Conservation (phyloP, 2,329 filamentous ascomycete genomes). For the Emericellopsis atlantica region DNA sequence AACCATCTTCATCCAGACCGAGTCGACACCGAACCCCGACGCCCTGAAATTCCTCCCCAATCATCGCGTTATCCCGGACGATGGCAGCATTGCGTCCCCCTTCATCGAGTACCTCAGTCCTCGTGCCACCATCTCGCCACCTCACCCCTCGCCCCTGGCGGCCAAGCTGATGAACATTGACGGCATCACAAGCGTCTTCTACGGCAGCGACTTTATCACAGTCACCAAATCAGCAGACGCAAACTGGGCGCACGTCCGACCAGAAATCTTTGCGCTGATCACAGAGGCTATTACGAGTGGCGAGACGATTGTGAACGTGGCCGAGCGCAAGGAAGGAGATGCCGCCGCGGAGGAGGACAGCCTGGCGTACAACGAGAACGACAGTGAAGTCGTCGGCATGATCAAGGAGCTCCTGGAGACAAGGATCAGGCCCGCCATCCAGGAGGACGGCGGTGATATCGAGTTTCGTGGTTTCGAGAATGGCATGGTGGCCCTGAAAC, state of each 20-base stretch:
- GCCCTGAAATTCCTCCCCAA: constrained; percentile 95
- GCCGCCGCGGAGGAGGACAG: constrained; percentile 43
- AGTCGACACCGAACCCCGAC: constrained; percentile 87
- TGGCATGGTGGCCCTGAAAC: constrained; percentile 73
- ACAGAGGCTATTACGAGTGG: constrained; percentile 84
- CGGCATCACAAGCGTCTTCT: constrained; percentile 90
- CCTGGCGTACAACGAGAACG: constrained; percentile 75
- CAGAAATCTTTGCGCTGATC: constrained; percentile 89
- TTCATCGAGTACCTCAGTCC: constrained; percentile 90
- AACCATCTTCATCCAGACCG: constrained; percentile 96
- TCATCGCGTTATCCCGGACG: constrained; percentile 65
- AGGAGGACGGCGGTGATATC: constrained; percentile 96
- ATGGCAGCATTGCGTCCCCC: constrained; percentile 42
- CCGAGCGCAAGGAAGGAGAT: constrained; percentile 46
- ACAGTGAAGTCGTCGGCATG: constrained; percentile 92
- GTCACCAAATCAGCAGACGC: constrained; percentile 81
- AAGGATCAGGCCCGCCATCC: constrained; percentile 85
- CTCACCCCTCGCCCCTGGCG: constrained; percentile 82
- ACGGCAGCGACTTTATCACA: constrained; percentile 91
- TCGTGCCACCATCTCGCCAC: constrained; percentile 75
- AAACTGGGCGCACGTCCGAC: constrained; percentile 90
- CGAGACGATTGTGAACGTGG: constrained; percentile 63
- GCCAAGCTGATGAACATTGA: constrained; percentile 87
- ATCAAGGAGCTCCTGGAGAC: constrained; percentile 97
- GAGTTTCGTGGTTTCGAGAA: constrained; percentile 79